phyloP scores from a whole-genome alignment of 202 grass and related monocot genomes.

The Musa balbisiana region DNA sequence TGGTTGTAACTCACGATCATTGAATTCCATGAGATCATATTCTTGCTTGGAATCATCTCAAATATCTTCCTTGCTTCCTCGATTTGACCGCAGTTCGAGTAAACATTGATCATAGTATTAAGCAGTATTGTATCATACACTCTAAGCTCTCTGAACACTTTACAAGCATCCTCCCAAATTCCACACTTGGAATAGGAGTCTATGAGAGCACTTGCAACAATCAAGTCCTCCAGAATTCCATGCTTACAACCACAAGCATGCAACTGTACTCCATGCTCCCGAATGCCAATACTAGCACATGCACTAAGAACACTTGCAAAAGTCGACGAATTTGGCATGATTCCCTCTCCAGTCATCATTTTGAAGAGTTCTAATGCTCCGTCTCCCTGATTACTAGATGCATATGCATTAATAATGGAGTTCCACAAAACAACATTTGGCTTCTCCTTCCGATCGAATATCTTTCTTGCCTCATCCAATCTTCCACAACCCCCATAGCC shows the following conservation, averaged over 20 bases:
- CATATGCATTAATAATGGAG: constrained; percentile 51
- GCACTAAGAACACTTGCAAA: constrained; percentile 41
- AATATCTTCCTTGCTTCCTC: constrained; percentile 48
- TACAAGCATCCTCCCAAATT: constrained; percentile 61
- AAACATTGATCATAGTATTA: constrained; percentile 60
- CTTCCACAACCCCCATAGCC: constrained; percentile 38
- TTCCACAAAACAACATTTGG: constrained; percentile 47
- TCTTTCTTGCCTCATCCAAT: constrained; percentile 27
- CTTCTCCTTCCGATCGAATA: constrained; percentile 32
- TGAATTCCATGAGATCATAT: constrained; percentile 66
- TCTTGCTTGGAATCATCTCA: constrained; percentile 42
- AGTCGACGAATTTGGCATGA: constrained; percentile 40
- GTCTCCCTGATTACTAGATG: constrained; percentile 25
- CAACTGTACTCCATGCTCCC: constrained; percentile 29
- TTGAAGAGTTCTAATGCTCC: constrained; percentile 39
- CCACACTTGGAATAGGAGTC: constrained; percentile 66
- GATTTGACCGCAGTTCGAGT: constrained; percentile 51
- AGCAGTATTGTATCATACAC: constrained; percentile 51
- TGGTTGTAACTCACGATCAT: constrained; percentile 59
- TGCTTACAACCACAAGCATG: constrained; percentile 42
- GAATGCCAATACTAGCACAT: constrained; percentile 27
- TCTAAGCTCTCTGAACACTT: constrained; percentile 42
- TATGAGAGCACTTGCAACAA: constrained; percentile 58
- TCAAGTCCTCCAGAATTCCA: constrained; percentile 35
- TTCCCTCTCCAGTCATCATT: constrained; percentile 34